Base-by-base conservation (phyloP, 83 land plant genomes). In the Diphasiastrum complanatum region DNA sequence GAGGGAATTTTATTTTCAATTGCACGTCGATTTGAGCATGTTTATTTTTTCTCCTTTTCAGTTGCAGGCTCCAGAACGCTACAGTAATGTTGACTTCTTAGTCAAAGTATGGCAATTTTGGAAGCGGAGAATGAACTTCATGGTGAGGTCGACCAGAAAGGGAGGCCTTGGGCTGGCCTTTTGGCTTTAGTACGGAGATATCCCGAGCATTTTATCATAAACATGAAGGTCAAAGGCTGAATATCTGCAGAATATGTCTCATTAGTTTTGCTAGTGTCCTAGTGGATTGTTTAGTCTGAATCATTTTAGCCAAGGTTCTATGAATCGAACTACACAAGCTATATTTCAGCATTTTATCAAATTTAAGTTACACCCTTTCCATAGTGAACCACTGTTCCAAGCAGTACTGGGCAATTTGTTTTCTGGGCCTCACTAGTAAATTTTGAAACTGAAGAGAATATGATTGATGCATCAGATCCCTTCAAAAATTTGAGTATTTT, bases 121-220 rank as follows among this genome's bases (percentile, higher is more conserved):
- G 79, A 86, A 10, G 80, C 84, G 25, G 95, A 91, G 47, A 95
- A 84, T 33, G 76, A 73, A 65, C 45, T 47, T 1, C 18, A 47
- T n/a, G 53, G 66, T 11, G 69, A 51, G 59, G 56, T 70, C 11
- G 91, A 86, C 52, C 63, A 78, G 34, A 84, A 76, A 28, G 81
- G 78, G 24, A 79, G 75, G 45, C 96, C 98, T 0, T 92, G 98
- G 98, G 75, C 76, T 53, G 96, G 96, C 0, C 70, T 92, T 27
- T 83, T 89, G 36, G 67, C 76, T 43, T 62, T 92, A 45, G 75
- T 92, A 45, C 70, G 90, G 48, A 85, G 76, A 56, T 79, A 88
- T 65, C 88, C 96, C 1, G 91, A 85, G 63, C 96, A 92, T 64
- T 92, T 92, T 65, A 86, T 85, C 32, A 79, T 92, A 70, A 88